These are phyloP conservation scores for Scutellaria minor DNA, from an alignment of 257 asterid genomes.

Conservation along the genomic window DNA sequence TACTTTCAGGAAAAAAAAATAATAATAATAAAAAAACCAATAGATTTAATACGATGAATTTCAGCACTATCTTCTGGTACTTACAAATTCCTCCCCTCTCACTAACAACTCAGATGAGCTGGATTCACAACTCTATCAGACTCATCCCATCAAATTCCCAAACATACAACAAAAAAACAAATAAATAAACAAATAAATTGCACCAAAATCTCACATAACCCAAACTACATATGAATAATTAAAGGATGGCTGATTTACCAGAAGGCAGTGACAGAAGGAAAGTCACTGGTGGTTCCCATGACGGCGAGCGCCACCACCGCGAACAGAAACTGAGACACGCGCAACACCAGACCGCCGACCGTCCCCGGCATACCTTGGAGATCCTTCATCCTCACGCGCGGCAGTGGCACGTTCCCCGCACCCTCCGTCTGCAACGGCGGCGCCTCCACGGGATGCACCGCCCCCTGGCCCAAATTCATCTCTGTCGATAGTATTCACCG, in stretches of 20 bases:
- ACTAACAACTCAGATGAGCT: slow-evolving; percentile 20
- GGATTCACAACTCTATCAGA: slow-evolving; percentile 14
- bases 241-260: slow-evolving; percentile 54
- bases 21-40: neutral
- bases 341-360: slow-evolving; percentile 78
- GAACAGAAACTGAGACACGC: slow-evolving; percentile 70
- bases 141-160: slow-evolving; percentile 7
- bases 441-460: slow-evolving; percentile 95
- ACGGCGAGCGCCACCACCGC: slow-evolving; percentile 78
- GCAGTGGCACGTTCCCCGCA: slow-evolving; percentile 65
- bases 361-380: slow-evolving; percentile 99
- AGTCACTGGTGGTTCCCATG: slow-evolving; percentile 92
- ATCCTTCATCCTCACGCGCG: slow-evolving; percentile 92
- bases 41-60: slow-evolving; percentile 8
- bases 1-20: neutral
- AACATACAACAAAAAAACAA: neutral
- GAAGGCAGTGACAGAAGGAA: slow-evolving; percentile 98
- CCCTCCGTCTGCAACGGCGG: slow-evolving; percentile 94
- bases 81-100: neutral
- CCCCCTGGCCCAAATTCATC: slow-evolving; percentile 86
- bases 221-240: neutral
- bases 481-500: slow-evolving; percentile 6
- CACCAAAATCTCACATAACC: neutral
- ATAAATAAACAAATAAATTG: neutral
- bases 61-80: slow-evolving; percentile 19